These are phyloP conservation scores for Ogataea neopini DNA, from an alignment of 805 yeast species.

Conservation along the genomic window DNA sequence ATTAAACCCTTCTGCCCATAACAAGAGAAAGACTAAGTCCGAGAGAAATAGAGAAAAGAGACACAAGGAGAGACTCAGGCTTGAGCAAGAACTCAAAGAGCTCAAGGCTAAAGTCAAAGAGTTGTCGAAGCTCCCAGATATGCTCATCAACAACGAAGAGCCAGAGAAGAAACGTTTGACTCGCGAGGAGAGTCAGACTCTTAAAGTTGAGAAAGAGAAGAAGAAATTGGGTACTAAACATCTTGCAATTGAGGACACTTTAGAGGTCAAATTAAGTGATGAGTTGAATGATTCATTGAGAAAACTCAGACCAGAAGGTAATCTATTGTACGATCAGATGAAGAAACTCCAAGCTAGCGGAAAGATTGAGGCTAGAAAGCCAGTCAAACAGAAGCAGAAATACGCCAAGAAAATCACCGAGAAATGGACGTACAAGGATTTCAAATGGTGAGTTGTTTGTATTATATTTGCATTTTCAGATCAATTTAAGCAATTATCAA, in stretches of 20 bases:
- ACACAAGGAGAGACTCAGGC: conserved; percentile 56
- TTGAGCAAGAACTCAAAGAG: conserved; percentile 54
- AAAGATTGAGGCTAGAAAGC: conserved; percentile 80
- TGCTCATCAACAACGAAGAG: conserved; percentile 35
- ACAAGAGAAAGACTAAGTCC: conserved; percentile 72
- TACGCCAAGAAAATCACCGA: conserved; percentile 79
- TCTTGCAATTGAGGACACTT: conserved; percentile 42
- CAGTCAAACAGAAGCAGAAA: conserved; percentile 62
- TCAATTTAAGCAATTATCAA: background rate
- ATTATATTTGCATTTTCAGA: background rate
- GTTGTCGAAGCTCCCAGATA: conserved; percentile 51
- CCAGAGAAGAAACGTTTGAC: conserved; percentile 11
- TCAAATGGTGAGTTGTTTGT: conserved; percentile 45
- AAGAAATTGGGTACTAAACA: conserved; percentile 45
- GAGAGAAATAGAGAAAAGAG: conserved; percentile 72
- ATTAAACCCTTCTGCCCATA: conserved; percentile 65
- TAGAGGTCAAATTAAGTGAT: conserved; percentile 82
- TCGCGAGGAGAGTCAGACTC: conserved; percentile 22
- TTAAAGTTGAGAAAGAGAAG: conserved; percentile 33
- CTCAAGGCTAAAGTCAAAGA: conserved; percentile 63
- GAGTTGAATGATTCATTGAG: conserved; percentile 86
- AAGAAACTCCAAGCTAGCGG: conserved; percentile 81
- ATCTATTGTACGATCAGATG: conserved; percentile 78
- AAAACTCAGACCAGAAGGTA: conserved; percentile 88
- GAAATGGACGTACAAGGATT: conserved; percentile 92